Conservation (phyloP, 2,329 filamentous ascomycete species). For the Fusarium sp. region DNA sequence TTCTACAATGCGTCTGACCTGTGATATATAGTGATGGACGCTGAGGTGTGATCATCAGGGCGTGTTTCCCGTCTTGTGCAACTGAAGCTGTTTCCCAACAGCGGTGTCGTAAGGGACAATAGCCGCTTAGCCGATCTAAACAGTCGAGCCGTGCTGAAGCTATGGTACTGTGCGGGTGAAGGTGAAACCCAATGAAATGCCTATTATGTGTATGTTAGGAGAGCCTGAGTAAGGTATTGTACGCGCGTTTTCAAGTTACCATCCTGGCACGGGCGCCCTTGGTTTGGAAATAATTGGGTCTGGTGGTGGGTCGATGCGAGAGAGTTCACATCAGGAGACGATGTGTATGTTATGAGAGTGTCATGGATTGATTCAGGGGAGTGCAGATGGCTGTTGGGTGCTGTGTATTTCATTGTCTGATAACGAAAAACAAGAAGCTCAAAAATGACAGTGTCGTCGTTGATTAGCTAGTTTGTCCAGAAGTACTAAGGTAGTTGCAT, state of each 20-base stretch:
- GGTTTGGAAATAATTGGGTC: slow-evolving; percentile 38
- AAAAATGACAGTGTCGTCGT: neutral
- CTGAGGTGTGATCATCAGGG: slow-evolving; percentile 24
- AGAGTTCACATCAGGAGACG: slow-evolving; percentile 1
- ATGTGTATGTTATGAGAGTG: neutral
- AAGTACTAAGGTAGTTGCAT: neutral
- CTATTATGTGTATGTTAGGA: neutral
- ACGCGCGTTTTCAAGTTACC: slow-evolving; percentile 33
- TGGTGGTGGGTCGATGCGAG: slow-evolving; percentile 21
- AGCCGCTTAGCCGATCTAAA: slow-evolving; percentile 21
- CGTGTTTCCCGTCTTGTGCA: slow-evolving; percentile 7
- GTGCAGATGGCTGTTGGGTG: neutral
- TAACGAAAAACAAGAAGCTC: too few species aligned
- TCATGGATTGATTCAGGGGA: neutral
- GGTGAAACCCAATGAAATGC: neutral
- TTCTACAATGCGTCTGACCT: neutral
- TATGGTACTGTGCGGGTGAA: neutral
- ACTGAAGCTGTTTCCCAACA: slow-evolving; percentile 4
- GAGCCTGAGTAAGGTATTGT: slow-evolving; percentile 1
- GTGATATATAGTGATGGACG: slow-evolving; percentile 23
- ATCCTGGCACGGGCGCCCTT: slow-evolving; percentile 22
- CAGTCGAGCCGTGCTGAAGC: neutral
- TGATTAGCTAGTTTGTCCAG: neutral
- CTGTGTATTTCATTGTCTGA: too few species aligned
- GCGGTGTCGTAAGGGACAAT: neutral